phyloP scores from a whole-genome alignment of 2,329 filamentous ascomycete genomes.

The Mariannaea sp. region DNA sequence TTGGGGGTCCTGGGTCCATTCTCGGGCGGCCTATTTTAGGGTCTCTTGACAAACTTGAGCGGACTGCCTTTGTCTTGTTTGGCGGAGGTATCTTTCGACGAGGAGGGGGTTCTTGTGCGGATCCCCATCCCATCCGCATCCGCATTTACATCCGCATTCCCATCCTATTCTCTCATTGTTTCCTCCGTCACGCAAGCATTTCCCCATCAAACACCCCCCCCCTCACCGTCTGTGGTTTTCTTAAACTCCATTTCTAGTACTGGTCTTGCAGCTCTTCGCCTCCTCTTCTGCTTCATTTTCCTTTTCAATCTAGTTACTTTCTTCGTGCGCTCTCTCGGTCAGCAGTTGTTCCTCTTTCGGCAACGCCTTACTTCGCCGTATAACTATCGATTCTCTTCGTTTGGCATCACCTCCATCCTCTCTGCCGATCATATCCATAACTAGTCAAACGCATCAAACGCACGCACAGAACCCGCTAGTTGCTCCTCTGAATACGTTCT shows the following conservation, averaged over 20 bases:
- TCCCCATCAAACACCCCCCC: background rate
- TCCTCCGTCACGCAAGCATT: background rate
- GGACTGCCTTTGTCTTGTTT: background rate
- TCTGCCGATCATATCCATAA: constrained; percentile 15
- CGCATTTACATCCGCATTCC: background rate
- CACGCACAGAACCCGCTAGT: background rate
- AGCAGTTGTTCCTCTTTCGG: background rate
- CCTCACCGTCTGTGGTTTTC: background rate
- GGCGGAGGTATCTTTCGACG: constrained; percentile 9
- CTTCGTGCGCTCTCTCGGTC: background rate
- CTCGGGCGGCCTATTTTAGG: background rate
- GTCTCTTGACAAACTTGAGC: background rate
- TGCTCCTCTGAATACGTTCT: background rate
- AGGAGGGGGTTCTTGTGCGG: constrained; percentile 1
- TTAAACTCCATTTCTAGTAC: background rate
- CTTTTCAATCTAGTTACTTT: constrained; percentile 1
- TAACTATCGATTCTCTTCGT: background rate
- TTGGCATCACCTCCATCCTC: constrained; percentile 1
- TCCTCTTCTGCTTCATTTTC: constrained; percentile 13
- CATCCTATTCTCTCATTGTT: background rate
- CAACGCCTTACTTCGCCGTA: background rate
- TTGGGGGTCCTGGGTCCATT: background rate
- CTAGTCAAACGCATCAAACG: constrained; percentile 2
- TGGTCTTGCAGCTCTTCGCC: background rate
- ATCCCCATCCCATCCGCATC: constrained; percentile 5